Conservation (phyloP, 352 stramenopile species). For the Thraustochytrium striatum region DNA sequence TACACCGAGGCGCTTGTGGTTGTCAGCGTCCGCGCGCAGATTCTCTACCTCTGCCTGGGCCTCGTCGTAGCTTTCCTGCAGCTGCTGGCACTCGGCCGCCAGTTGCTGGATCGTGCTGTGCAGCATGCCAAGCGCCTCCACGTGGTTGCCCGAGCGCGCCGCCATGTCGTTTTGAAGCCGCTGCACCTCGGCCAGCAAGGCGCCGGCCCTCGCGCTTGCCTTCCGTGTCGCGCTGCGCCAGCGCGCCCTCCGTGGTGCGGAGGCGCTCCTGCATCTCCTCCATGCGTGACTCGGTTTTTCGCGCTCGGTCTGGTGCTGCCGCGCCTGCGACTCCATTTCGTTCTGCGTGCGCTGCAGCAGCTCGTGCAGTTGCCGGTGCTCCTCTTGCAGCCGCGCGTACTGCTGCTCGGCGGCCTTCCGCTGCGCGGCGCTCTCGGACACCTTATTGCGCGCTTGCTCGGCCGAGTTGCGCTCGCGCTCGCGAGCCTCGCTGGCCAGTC, state of each 20-base stretch:
- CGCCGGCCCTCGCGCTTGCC: constrained; percentile 3
- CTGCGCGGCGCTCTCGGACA: background rate
- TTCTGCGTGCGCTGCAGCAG: constrained; percentile 36
- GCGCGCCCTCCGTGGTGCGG: no score
- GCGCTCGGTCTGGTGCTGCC: constrained; percentile 2
- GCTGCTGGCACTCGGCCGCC: background rate
- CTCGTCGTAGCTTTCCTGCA: background rate
- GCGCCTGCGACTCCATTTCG: constrained; percentile 23
- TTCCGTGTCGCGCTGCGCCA: constrained; percentile 4
- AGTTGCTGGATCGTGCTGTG: constrained; percentile 30
- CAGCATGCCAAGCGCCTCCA: constrained; percentile 24
- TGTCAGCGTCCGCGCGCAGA: constrained; percentile 2
- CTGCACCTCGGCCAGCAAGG: constrained; percentile 9
- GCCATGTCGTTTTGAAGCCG: constrained; percentile 7
- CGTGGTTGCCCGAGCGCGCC: background rate
- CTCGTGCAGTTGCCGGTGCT: constrained; percentile 7
- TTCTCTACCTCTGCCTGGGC: constrained; percentile 19
- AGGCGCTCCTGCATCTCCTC: no score
- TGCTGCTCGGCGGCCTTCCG: constrained; percentile 29
- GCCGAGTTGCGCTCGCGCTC: constrained; percentile 14
- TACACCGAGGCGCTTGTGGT: background rate
- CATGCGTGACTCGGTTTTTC: no score
- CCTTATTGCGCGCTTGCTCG: background rate
- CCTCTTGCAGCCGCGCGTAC: constrained; percentile 13
- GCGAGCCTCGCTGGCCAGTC: background rate